phyloP scores from a whole-genome alignment of 352 stramenopile genomes.

The Aphanomyces astaci region DNA sequence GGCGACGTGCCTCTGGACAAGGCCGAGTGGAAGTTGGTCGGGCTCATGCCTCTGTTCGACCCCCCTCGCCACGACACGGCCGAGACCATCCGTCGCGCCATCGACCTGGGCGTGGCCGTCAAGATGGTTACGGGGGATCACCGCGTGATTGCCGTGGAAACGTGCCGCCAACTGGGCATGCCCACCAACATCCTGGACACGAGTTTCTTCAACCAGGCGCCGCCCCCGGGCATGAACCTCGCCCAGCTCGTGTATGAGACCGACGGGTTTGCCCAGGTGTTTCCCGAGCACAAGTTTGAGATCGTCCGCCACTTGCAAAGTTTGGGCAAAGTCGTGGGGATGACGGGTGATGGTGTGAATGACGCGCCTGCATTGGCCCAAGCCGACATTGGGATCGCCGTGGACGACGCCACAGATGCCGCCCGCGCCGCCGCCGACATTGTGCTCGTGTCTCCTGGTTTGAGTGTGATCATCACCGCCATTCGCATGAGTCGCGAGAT shows the following conservation, averaged over 20 bases:
- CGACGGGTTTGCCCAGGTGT: constrained; percentile 77
- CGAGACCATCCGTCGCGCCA: constrained; percentile 86
- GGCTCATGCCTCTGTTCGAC: constrained; percentile 90
- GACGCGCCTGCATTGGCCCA: constrained; percentile 84
- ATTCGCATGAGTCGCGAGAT: constrained; percentile 47
- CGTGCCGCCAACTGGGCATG: constrained; percentile 83
- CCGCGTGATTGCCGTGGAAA: constrained; percentile 88
- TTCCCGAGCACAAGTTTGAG: constrained; percentile 75
- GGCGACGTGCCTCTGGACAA: constrained; percentile 62
- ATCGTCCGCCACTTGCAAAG: constrained; percentile 76
- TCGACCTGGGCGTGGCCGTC: constrained; percentile 86
- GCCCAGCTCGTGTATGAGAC: constrained; percentile 84
- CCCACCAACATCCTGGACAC: constrained; percentile 77
- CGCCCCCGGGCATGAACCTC: constrained; percentile 49
- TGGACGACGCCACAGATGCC: constrained; percentile 53
- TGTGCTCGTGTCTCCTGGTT: constrained; percentile 49
- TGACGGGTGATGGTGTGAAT: constrained; percentile 92
- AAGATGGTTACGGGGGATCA: constrained; percentile 97
- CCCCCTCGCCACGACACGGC: constrained; percentile 89
- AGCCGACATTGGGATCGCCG: constrained; percentile 88
- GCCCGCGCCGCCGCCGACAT: constrained; percentile 57
- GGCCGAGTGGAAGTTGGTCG: constrained; percentile 87
- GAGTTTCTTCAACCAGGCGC: constrained; percentile 69
- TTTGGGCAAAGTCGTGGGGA: constrained; percentile 55
- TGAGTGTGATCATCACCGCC: constrained; percentile 50